These are phyloP conservation scores for Tetrapisispora nanseiensis DNA, from an alignment of 805 yeast genomes.

Conservation along the genomic window DNA sequence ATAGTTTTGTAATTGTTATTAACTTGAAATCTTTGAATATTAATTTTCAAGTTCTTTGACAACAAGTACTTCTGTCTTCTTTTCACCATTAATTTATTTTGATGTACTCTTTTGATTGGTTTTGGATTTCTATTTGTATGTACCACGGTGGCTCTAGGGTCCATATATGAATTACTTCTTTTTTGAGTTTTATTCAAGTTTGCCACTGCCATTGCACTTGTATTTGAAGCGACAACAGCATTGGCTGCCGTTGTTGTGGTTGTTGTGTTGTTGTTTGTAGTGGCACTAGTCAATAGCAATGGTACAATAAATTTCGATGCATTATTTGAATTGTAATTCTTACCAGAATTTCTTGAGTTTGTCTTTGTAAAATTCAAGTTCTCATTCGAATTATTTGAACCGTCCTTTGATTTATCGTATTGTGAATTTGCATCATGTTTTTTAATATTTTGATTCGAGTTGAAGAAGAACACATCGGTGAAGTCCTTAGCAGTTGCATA, in stretches of 20 bases:
- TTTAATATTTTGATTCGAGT: constrained; percentile 32
- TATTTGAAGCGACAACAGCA: neutral
- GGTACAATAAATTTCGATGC: constrained; percentile 1
- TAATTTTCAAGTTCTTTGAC: constrained; percentile 3
- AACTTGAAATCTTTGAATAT: neutral
- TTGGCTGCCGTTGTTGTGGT: neutral
- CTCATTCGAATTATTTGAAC: constrained; percentile 12
- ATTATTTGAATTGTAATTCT: constrained; percentile 1
- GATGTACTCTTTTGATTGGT: neutral
- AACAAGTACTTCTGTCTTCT: constrained; percentile 4
- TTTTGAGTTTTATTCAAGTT: neutral
- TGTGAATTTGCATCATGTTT: too few species aligned
- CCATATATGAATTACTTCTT: too few species aligned
- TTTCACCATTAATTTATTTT: neutral
- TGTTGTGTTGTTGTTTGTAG: constrained; percentile 1
- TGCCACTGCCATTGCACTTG: neutral
- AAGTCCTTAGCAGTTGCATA: constrained; percentile 25
- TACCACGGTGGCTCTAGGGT: too few species aligned
- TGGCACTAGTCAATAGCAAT: constrained; percentile 1
- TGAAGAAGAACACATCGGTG: constrained; percentile 31
- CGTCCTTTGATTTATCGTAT: neutral
- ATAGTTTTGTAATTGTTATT: neutral
- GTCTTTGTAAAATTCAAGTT: constrained; percentile 24
- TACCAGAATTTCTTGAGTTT: neutral
- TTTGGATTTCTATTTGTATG: neutral